Conservation (phyloP, 1,284 basidiomycete genomes). For the Rhodotorula sp. region DNA sequence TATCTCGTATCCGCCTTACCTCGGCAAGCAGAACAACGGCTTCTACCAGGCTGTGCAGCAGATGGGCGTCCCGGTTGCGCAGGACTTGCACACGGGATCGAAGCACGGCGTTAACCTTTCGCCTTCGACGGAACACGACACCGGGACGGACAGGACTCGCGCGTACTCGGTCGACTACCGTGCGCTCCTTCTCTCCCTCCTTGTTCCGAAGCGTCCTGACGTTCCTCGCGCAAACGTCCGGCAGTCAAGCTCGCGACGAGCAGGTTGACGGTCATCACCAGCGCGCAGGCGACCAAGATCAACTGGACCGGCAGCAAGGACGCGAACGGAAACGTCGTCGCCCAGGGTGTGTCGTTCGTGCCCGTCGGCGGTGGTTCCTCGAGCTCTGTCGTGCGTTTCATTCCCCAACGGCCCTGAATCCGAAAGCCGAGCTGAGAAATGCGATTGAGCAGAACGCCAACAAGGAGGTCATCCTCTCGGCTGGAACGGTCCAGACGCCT, state of each 20-base stretch:
- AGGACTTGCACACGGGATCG: conserved; percentile 41
- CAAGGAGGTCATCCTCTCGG: conserved; percentile 61
- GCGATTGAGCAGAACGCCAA: conserved; percentile 50
- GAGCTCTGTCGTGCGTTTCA: background rate
- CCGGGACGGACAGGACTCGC: conserved; percentile 17
- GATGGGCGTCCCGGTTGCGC: conserved; percentile 32
- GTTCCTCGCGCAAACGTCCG: conserved; percentile 60
- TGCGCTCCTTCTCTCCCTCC: conserved; percentile 44
- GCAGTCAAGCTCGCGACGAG: conserved; percentile 54
- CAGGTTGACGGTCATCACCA: conserved; percentile 58
- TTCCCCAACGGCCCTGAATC: conserved; percentile 25
- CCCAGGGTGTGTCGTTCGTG: conserved; percentile 40
- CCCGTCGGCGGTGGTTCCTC: background rate
- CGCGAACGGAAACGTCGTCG: conserved; percentile 56
- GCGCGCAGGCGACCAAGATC: conserved; percentile 61
- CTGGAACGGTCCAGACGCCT: conserved; percentile 52
- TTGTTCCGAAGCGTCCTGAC: conserved; percentile 50
- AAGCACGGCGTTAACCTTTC: conserved; percentile 24
- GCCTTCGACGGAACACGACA: conserved; percentile 19
- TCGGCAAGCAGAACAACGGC: conserved; percentile 29
- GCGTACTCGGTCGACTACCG: conserved; percentile 44
- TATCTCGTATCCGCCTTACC: conserved; percentile 43
- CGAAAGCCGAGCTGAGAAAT: no score
- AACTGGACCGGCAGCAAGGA: conserved; percentile 52
- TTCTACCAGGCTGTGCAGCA: conserved; percentile 36